Evolutionary conservation across 768 basidiomycete species (phyloP).

Genomic region (Mycena maculata): DNA sequence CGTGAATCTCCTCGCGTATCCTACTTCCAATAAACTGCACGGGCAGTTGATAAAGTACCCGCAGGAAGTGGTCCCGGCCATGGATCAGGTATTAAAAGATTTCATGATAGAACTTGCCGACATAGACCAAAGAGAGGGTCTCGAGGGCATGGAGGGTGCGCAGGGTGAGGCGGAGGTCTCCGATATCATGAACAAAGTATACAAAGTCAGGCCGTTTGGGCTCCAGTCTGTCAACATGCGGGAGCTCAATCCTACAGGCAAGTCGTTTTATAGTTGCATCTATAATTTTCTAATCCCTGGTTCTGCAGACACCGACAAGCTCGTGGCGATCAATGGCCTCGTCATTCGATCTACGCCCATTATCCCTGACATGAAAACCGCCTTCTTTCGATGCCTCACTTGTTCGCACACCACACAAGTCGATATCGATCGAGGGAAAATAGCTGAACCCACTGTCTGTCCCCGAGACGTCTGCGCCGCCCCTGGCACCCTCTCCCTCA

Average conservation of each 20-base stretch:
- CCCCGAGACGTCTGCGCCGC: slow-evolving; percentile 93
- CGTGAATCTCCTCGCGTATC: slow-evolving; percentile 87
- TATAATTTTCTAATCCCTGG: slow-evolving; percentile 2
- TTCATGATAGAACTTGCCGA: slow-evolving; percentile 90
- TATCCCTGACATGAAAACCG: slow-evolving; percentile 98
- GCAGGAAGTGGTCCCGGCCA: slow-evolving; percentile 95
- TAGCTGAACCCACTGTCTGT: slow-evolving; percentile 91
- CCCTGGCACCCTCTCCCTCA: slow-evolving; percentile 90
- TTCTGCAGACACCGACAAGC: slow-evolving; percentile 92
- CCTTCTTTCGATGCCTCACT: slow-evolving; percentile 96
- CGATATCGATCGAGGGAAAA: slow-evolving; percentile 98
- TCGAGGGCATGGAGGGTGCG: slow-evolving; percentile 80
- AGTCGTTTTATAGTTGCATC: slow-evolving; percentile 31
- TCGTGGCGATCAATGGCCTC: slow-evolving; percentile 94
- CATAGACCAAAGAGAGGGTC: slow-evolving; percentile 75
- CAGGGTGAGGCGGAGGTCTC: slow-evolving; percentile 88
- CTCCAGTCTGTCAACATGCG: slow-evolving; percentile 91
- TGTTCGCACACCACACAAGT: slow-evolving; percentile 98
- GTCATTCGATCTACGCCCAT: slow-evolving; percentile 98
- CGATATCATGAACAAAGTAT: slow-evolving; percentile 88
- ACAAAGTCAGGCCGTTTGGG: slow-evolving; percentile 94
- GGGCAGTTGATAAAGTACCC: slow-evolving; percentile 91
- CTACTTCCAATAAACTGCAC: slow-evolving; percentile 85
- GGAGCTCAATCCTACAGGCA: slow-evolving; percentile 92
- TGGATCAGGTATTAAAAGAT: slow-evolving; percentile 97